A percentile compares a stretch with the other conserved stretches of the same genome.
Evolutionary conservation across 192 early-diverging fungal species (phyloP).

Genomic region (Rhizophlyctis rosea): DNA sequence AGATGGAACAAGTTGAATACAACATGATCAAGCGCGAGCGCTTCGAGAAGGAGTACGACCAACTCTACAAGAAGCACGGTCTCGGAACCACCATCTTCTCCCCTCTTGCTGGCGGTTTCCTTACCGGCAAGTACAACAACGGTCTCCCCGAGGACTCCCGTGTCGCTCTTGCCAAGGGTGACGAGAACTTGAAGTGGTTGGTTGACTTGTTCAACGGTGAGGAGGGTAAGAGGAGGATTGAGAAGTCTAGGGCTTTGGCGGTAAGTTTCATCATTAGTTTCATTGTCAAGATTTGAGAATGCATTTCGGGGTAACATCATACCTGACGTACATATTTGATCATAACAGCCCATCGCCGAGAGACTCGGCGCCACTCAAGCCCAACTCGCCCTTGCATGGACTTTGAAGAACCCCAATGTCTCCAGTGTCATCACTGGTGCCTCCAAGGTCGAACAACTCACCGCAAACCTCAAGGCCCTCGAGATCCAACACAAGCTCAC

Average conservation of each 20-base stretch:
- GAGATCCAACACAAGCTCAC: slow-evolving; percentile 59
- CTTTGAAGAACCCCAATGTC: slow-evolving; percentile 63
- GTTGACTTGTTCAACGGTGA: slow-evolving; percentile 49
- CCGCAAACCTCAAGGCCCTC: slow-evolving; percentile 69
- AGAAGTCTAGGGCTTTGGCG: slow-evolving; percentile 56
- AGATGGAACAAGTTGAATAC: slow-evolving; percentile 75
- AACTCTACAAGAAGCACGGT: slow-evolving; percentile 64
- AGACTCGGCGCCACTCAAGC: slow-evolving; percentile 56
- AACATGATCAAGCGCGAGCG: slow-evolving; percentile 82
- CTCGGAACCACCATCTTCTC: slow-evolving; percentile 79
- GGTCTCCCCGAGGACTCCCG: slow-evolving; percentile 67
- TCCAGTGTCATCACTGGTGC: slow-evolving; percentile 62
- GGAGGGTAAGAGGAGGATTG: slow-evolving; percentile 66
- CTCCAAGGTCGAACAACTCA: slow-evolving; percentile 62
- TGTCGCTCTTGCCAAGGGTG: slow-evolving; percentile 57
- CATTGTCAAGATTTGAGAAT: slow-evolving; percentile 16
- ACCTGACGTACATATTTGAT: too few relatives aligned
- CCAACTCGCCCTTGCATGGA: slow-evolving; percentile 74
- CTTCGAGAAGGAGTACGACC: slow-evolving; percentile 67
- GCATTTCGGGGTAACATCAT: too few relatives aligned
- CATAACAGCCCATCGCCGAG: slow-evolving; percentile 59
- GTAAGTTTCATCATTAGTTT: slow-evolving; percentile 29
- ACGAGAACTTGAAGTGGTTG: slow-evolving; percentile 57
- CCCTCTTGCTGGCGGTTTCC: slow-evolving; percentile 63
- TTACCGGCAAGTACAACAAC: slow-evolving; percentile 72